Percentiles rank a stretch among this genome's conserved stretches.
Evolutionary conservation across 208 protist species (phyloP).

Genomic region (Wallacemonas rigidus): DNA sequence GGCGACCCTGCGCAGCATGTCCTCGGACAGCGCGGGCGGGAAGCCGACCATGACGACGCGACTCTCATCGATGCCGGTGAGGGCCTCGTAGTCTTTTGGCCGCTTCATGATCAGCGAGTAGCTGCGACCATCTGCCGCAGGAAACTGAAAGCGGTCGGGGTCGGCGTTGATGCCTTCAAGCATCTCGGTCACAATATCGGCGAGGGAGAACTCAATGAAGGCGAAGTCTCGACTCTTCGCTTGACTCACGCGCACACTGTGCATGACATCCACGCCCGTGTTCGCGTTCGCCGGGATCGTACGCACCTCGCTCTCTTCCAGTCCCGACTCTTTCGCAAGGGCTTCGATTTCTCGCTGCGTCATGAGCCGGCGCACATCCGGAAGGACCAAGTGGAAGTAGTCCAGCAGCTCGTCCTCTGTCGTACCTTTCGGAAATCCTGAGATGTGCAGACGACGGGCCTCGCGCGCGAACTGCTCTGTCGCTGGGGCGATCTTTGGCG

Average conservation of each 20-base stretch:
- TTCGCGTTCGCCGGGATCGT: constrained; percentile 66
- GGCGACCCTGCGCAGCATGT: constrained; percentile 52
- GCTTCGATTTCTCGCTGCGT: constrained; percentile 69
- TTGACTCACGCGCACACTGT: constrained; percentile 51
- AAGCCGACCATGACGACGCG: constrained; percentile 84
- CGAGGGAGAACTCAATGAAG: constrained; percentile 81
- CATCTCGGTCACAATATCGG: constrained; percentile 83
- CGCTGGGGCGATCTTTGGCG: constrained; percentile 72
- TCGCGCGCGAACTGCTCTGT: constrained; percentile 64
- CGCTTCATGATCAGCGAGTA: constrained; percentile 72
- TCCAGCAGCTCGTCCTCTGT: constrained; percentile 66
- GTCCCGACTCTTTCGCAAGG: constrained; percentile 32
- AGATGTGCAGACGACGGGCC: constrained; percentile 80
- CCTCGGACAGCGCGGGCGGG: constrained; percentile 52
- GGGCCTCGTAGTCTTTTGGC: constrained; percentile 63
- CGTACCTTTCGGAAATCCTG: constrained; percentile 62
- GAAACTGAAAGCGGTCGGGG: constrained; percentile 65
- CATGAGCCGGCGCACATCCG: constrained; percentile 71
- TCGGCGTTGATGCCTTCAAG: constrained; percentile 52
- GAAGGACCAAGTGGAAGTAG: constrained; percentile 70
- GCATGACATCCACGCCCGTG: constrained; percentile 61
- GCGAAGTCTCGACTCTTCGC: constrained; percentile 75
- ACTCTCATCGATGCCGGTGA: constrained; percentile 53
- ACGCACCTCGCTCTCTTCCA: constrained; percentile 47
- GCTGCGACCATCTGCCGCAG: constrained; percentile 37